Percentiles rank a stretch among this genome's conserved stretches.
Conservation (phyloP, 345 rosid species). For the Salix udensis region DNA sequence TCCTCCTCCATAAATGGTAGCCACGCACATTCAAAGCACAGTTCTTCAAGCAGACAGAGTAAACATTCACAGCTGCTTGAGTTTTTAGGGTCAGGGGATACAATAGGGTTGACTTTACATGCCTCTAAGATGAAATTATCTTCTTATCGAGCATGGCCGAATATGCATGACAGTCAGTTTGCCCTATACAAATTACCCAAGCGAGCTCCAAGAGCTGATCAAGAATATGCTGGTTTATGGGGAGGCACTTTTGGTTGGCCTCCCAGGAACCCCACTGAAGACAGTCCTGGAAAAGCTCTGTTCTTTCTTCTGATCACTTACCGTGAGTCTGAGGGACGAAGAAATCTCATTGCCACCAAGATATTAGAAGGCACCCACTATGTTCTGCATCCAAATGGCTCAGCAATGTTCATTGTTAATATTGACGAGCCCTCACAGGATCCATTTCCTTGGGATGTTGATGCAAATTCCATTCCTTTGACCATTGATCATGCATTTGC, state of each 20-base stretch:
- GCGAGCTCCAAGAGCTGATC: conserved; percentile 38
- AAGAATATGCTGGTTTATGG: conserved; percentile 81
- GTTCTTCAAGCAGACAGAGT: conserved; percentile 53
- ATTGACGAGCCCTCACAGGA: conserved; percentile 64
- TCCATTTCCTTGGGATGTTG: conserved; percentile 63
- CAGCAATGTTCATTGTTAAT: conserved; percentile 75
- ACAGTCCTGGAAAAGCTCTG: conserved; percentile 72
- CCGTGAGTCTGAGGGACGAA: conserved; percentile 51
- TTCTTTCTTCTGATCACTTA: conserved; percentile 76
- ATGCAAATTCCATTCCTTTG: conserved; percentile 49
- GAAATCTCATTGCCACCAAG: conserved; percentile 67
- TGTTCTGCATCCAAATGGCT: conserved; percentile 84
- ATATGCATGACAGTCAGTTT: conserved; percentile 66
- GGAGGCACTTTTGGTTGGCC: conserved; percentile 94
- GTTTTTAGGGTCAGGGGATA: conserved; percentile 60
- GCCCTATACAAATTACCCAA: conserved; percentile 75
- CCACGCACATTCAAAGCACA: conserved; percentile 29
- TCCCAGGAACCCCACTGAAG: conserved; percentile 59
- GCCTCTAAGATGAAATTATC: conserved; percentile 53
- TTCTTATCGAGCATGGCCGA: conserved; percentile 83
- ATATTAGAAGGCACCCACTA: conserved; percentile 86
- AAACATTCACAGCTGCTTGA: conserved; percentile 49
- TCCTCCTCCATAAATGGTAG: conserved; percentile 40
- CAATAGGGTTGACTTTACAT: conserved; percentile 50
- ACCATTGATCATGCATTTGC: conserved; percentile 43